Conservation (phyloP, 495 filamentous ascomycete genomes). For the Penicillium samsonianum region DNA sequence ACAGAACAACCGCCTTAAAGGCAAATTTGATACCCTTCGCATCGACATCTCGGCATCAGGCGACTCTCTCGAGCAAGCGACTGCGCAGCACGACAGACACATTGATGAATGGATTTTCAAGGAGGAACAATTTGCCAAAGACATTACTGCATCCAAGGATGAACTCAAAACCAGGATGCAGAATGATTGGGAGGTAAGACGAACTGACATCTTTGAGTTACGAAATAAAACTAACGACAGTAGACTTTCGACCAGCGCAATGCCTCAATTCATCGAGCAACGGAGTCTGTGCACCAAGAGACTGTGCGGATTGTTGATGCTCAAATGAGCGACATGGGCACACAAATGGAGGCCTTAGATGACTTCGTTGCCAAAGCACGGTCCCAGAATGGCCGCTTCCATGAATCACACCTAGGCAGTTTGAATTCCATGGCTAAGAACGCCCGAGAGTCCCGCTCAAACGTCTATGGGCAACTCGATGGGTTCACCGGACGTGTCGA, state of each 20-base stretch:
- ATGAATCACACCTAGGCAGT: slow-evolving; percentile 62
- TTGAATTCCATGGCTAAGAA: slow-evolving; percentile 60
- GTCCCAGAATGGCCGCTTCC: slow-evolving; percentile 75
- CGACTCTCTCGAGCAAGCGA: slow-evolving; percentile 61
- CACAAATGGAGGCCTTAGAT: slow-evolving; percentile 85
- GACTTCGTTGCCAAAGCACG: slow-evolving; percentile 85
- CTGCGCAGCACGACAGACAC: slow-evolving; percentile 63
- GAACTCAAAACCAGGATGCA: slow-evolving; percentile 77
- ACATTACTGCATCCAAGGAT: slow-evolving; percentile 70
- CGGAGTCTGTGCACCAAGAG: slow-evolving; percentile 87
- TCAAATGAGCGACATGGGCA: slow-evolving; percentile 81
- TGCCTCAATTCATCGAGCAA: slow-evolving; percentile 73
- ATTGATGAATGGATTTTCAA: slow-evolving; percentile 76
- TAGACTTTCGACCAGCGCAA: slow-evolving; percentile 79
- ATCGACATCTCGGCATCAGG: slow-evolving; percentile 62
- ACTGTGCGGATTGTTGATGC: slow-evolving; percentile 87
- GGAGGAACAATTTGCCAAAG: slow-evolving; percentile 67
- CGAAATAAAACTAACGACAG: slow-evolving; percentile 26
- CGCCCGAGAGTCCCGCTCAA: slow-evolving; percentile 69
- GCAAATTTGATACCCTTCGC: slow-evolving; percentile 60
- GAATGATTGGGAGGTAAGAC: slow-evolving; percentile 80
- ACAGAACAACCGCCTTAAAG: slow-evolving; percentile 70
- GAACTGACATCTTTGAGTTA: slow-evolving; percentile 2
- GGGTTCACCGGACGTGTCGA: slow-evolving; percentile 61
- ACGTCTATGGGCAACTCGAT: slow-evolving; percentile 64